Conservation (phyloP, 2,329 filamentous ascomycete species). For the Hyphodiscus sp. region DNA sequence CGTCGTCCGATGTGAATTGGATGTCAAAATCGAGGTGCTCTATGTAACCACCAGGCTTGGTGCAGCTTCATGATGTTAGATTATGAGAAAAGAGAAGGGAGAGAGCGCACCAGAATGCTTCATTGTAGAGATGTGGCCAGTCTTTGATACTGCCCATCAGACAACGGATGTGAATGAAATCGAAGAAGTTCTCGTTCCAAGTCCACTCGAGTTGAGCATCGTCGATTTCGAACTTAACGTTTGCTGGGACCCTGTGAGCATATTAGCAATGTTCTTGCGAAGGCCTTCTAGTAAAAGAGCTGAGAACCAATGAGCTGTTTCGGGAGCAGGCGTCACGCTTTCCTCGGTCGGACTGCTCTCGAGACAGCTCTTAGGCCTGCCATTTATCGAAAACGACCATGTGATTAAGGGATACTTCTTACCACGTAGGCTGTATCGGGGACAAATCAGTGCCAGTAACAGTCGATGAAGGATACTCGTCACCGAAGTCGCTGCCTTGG, state of each 20-base stretch:
- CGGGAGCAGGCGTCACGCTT: too few species aligned
- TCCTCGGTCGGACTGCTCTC: too few species aligned
- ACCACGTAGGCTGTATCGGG: conserved; percentile 17
- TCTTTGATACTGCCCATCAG: conserved; percentile 2
- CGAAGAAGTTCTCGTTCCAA: conserved; percentile 3
- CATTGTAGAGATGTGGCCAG: conserved; percentile 39
- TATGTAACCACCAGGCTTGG: not conserved
- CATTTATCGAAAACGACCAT: too few species aligned
- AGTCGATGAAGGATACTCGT: conserved; percentile 16
- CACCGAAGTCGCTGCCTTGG: conserved; percentile 21
- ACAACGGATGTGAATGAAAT: conserved; percentile 1
- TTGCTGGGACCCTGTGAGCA: conserved; percentile 18
- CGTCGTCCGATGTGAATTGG: conserved; percentile 37
- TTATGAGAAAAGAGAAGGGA: not conserved
- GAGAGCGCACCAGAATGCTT: conserved; percentile 38
- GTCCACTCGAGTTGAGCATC: conserved; percentile 19
- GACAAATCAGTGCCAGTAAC: conserved; percentile 23
- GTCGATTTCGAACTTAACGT: conserved; percentile 28
- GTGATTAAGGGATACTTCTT: too few species aligned
- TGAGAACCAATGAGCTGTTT: too few species aligned
- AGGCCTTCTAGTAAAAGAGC: too few species aligned
- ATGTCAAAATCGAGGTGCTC: conserved; percentile 5
- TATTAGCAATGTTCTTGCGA: too few species aligned
- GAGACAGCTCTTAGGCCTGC: too few species aligned
- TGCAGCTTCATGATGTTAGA: not conserved